Base-by-base conservation (phyloP, 1,284 basidiomycete genomes). In the Vanrija pseudolonga region DNA sequence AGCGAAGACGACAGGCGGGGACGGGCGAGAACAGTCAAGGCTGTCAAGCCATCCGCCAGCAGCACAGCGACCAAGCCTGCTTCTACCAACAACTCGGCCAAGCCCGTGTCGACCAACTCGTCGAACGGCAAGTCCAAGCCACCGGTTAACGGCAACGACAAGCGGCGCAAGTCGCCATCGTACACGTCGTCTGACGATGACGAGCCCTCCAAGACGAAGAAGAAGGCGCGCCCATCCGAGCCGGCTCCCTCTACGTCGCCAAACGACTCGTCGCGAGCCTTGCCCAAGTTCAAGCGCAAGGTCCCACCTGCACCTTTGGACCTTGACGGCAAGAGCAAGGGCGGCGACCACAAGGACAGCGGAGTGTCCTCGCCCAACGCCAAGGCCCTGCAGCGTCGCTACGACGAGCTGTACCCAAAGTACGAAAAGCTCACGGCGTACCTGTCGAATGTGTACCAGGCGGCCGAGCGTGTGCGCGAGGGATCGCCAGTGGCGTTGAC, bases 361-460 rank as follows among this genome's bases (percentile, higher is more conserved):
- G 19, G 19, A 7, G 8, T 20, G 18, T 19, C 19, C 1, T 55
- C 41, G 43, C 45, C 42, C 6, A 62, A 66, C 46, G 56, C 64
- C 9, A 64, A 67, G 28, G 40, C 50, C 0, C 57, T 73, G 19
- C 53, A 70, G 19, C 64, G 69, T 14, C 50, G 70, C 37, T 74
- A 71, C 54, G 71, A 69, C 51, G 65, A 69, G 55, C 63, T 74
- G 11, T 70, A 63, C 47, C 65, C 69, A 2, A 62, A 64, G 17
- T 73, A 74, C 58, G 56, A 70, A 52, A 49, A 56, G 39, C 53
- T 73, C 9, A 60, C 64, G 4, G 47, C 38, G 37, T 61, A 61
- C 20, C 58, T 73, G 14, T 59, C 57, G 1, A 55, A 44, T 4
- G 46, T 66, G 19, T 63, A 68, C 50, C 59, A 60, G 43, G 58